These are phyloP conservation scores for Coprinellus aureogranulatus DNA, from an alignment of 768 basidiomycete genomes.

Conservation along the genomic window DNA sequence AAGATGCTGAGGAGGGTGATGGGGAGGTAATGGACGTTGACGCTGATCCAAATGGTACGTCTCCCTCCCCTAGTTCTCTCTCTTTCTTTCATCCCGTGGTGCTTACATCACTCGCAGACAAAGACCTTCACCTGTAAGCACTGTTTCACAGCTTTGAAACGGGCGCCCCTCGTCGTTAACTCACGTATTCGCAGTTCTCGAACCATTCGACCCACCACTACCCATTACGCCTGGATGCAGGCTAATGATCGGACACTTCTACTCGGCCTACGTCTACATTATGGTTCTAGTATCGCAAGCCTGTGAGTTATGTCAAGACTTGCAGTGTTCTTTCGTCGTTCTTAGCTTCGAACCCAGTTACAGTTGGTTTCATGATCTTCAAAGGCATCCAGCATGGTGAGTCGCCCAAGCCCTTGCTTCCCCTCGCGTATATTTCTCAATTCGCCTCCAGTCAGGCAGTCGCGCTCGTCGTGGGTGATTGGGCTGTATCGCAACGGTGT, in stretches of 20 bases:
- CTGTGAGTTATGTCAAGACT: background rate
- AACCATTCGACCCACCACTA: background rate
- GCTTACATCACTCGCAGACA: background rate
- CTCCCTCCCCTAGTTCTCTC: constrained; percentile 15
- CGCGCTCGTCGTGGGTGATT: constrained; percentile 3
- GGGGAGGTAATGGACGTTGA: background rate
- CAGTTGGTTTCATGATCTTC: background rate
- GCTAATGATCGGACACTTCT: background rate
- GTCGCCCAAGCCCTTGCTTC: background rate
- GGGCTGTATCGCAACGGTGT: constrained; percentile 4
- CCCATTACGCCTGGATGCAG: background rate
- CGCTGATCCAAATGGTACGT: background rate
- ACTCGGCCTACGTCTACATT: background rate
- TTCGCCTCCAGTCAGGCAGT: background rate
- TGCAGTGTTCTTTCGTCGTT: background rate
- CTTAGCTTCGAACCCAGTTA: background rate
- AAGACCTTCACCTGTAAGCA: too few species aligned
- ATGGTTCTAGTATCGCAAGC: constrained; percentile 3
- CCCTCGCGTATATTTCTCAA: too few species aligned
- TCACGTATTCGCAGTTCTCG: background rate
- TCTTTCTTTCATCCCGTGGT: background rate
- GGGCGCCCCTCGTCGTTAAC: background rate
- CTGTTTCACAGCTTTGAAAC: too few species aligned
- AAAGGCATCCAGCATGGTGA: constrained; percentile 8
- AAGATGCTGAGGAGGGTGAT: constrained; percentile 9